These are phyloP conservation scores for Collybia sordida DNA, from an alignment of 768 basidiomycete species.

Conservation along the genomic window DNA sequence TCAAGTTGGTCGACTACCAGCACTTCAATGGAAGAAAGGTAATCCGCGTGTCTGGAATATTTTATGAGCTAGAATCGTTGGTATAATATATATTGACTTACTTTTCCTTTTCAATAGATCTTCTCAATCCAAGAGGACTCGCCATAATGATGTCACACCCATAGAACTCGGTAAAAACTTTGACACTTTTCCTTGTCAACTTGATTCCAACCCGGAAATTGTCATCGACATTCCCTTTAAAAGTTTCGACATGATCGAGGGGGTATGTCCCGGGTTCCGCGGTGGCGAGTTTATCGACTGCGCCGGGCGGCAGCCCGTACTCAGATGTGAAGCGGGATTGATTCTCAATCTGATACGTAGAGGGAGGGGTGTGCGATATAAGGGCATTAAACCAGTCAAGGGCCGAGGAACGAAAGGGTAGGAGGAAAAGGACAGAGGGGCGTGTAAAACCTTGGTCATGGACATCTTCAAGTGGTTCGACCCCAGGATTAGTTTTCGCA, in stretches of 20 bases:
- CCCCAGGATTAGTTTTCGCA: constrained; percentile 50
- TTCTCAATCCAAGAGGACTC: constrained; percentile 87
- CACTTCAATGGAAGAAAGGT: constrained; percentile 91
- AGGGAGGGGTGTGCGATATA: constrained; percentile 69
- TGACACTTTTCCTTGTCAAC: constrained; percentile 88
- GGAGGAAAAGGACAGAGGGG: constrained; percentile 87
- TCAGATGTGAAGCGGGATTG: constrained; percentile 78
- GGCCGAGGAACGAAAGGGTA: constrained; percentile 91
- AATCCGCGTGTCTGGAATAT: constrained; percentile 71
- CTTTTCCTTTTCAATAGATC: constrained; percentile 95
- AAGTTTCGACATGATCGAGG: constrained; percentile 86
- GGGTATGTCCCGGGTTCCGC: constrained; percentile 81
- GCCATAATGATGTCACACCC: constrained; percentile 89
- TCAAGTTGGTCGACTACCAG: constrained; percentile 92
- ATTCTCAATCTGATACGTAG: constrained; percentile 85
- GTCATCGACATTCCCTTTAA: constrained; percentile 97
- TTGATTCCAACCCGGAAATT: constrained; percentile 92
- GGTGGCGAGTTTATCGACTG: constrained; percentile 74
- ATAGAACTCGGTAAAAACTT: constrained; percentile 90
- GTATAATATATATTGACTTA: constrained; percentile 34
- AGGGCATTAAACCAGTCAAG: constrained; percentile 81
- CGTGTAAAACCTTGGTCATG: constrained; percentile 99
- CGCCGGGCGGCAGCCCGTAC: constrained; percentile 78
- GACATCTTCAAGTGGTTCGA: constrained; percentile 65
- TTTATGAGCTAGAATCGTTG: neutral